A percentile compares a stretch with the other conserved stretches of the same genome.
phyloP scores from a whole-genome alignment of 139 green algal genomes.

The Astrephomene gubernaculifera region DNA sequence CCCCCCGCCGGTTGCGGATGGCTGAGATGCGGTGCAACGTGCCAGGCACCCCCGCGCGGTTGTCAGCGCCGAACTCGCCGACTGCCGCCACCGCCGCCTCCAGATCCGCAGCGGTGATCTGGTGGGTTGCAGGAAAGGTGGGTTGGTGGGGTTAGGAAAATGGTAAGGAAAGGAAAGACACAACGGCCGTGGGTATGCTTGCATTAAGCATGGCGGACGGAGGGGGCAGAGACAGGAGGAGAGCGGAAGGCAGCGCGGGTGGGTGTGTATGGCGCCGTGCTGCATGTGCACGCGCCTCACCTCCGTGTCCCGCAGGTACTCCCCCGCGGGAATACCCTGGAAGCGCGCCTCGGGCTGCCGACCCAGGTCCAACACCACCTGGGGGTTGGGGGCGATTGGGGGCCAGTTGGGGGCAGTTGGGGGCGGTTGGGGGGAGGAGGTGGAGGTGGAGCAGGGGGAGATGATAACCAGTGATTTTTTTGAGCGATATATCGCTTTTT shows the following conservation, averaged over 20 bases:
- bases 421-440: too few relatives aligned
- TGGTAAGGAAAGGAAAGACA: not conserved
- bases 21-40: constrained; percentile 95
- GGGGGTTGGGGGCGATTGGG: not conserved
- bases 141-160: too few relatives aligned
- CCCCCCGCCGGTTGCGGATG: constrained; percentile 86
- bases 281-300: constrained; percentile 36
- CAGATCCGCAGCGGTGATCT: constrained; percentile 76
- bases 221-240: not conserved
- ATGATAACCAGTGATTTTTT: too few relatives aligned
- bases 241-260: not conserved
- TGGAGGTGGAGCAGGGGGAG: too few relatives aligned
- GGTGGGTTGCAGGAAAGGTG: not conserved
- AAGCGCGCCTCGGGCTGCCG: constrained; percentile 82
- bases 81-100: constrained; percentile 59
- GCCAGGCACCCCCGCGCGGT: constrained; percentile 89
- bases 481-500: too few relatives aligned
- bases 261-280: not conserved
- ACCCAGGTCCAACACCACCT: constrained; percentile 91
- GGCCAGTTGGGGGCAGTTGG: too few relatives aligned
- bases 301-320: constrained; percentile 62
- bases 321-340: constrained; percentile 46
- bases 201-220: not conserved
- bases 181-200: not conserved
- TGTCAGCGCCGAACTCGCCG: constrained; percentile 89